Evolutionary conservation across 2,329 filamentous ascomycete genomes (phyloP), one percentile per base, ranked within the genome.

Genomic region (Calonectria honghensis): DNA sequence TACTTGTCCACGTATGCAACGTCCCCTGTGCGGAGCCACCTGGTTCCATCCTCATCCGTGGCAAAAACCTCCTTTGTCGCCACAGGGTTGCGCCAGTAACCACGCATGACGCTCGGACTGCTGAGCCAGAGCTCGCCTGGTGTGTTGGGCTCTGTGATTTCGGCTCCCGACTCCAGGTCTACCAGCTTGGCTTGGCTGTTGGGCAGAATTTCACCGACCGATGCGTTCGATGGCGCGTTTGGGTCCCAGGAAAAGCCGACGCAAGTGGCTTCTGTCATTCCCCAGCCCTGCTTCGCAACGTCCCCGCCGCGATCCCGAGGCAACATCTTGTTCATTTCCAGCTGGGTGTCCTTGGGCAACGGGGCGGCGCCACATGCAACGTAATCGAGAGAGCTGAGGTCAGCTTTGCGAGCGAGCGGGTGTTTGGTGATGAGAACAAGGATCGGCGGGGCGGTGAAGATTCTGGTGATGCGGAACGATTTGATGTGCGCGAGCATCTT

Each of bases 261-360:
- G 83, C 95, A 96, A 0, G 95, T 97, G 3, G 90, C 86, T 82
- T 97, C 95, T 1, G 95, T 97, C 95, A 97, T 96, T 6, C 95
- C 95, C 94, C 94, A 97, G 5, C 94, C 95, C 84, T 96, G 95
- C 81, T 87, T 86, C 16, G 89, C 76, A 3, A 77, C 68, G 10
- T 89, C 70, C 1, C 82, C 79, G 4, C 81, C 80, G 7, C 63
- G 24, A 9, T 54, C 18, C 32, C 76, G 69, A 2, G 83, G 84
- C 87, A 92, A 92, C 75, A 83, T 77, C 16, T 93, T 91, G 14
- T 88, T 86, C 70, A 86, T 87, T 63, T 81, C 79, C 2, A 74
- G 73, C 68, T 83, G 81, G 4, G 91, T 86, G 75, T 94, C 91
- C n/a, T 81, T 81, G 16, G 87, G 86, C 10, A 95, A 85, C 1